phyloP scores from a whole-genome alignment of 306 rosid species.

The Inga oerstediana region DNA sequence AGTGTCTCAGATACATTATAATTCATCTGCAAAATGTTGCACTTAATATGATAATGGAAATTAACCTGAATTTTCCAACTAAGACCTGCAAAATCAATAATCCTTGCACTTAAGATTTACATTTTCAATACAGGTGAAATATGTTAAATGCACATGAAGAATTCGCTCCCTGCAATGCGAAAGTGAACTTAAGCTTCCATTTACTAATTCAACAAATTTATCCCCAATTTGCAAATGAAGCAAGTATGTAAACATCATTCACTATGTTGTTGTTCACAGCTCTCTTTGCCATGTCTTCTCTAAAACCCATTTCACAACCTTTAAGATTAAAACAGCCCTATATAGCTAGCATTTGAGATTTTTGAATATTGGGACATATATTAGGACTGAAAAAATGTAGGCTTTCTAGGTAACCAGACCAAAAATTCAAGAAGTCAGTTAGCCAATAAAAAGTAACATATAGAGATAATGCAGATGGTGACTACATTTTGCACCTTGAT shows the following conservation, averaged over 20 bases:
- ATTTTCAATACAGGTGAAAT: too few species aligned
- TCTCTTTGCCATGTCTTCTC: constrained; percentile 51
- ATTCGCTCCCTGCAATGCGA: neutral
- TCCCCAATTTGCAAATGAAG: constrained; percentile 51
- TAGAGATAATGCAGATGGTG: neutral
- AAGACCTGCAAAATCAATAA: too few species aligned
- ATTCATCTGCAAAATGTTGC: too few species aligned
- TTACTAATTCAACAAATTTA: neutral
- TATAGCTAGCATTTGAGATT: neutral
- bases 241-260: constrained; percentile 52
- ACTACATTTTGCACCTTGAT: neutral
- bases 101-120: too few species aligned
- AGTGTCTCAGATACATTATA: too few species aligned
- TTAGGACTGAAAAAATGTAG: neutral
- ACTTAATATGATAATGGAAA: too few species aligned
- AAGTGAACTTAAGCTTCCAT: neutral
- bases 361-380: neutral
- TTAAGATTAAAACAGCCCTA: neutral
- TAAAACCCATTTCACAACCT: constrained; percentile 29
- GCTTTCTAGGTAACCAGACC: neutral
- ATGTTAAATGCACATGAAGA: too few species aligned
- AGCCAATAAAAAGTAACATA: neutral
- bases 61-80: too few species aligned
- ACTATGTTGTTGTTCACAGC: constrained; percentile 60
- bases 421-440: neutral